phyloP scores from a whole-genome alignment of 2,329 filamentous ascomycete species.

The Nemania diffusa region DNA sequence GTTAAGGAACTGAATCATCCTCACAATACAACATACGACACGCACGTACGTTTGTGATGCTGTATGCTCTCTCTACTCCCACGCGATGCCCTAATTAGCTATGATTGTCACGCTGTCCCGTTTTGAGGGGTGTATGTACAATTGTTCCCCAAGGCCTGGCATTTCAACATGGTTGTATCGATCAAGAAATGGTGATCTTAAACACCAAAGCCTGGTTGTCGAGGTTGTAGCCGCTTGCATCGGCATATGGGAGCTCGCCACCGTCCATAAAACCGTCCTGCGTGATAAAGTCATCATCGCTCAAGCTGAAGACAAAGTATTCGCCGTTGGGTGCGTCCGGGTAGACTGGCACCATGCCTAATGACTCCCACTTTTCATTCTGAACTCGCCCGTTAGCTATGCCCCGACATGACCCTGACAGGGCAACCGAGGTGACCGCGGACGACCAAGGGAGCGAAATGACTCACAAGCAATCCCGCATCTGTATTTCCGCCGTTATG shows the following conservation, averaged over 20 bases:
- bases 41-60: no score
- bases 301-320: constrained; percentile 74
- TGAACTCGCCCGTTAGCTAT: constrained; percentile 31
- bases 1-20: no score
- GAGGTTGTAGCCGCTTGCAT: constrained; percentile 66
- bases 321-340: constrained; percentile 59
- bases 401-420: no score
- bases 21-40: no score
- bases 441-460: neutral
- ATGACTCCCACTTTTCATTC: constrained; percentile 82
- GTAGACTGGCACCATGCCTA: constrained; percentile 70
- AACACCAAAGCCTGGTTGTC: constrained; percentile 73
- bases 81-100: no score
- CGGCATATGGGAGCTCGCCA: constrained; percentile 65
- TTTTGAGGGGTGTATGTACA: neutral
- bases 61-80: no score
- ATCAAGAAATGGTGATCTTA: constrained; percentile 57
- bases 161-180: neutral
- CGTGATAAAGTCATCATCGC: constrained; percentile 81
- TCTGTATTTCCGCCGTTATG: constrained; percentile 75
- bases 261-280: constrained; percentile 71
- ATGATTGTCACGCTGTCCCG: neutral
- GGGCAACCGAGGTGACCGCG: neutral
- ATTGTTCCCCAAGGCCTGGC: neutral
- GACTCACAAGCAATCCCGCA: constrained; percentile 58